These are phyloP conservation scores for Cladorrhinum sp. DNA, from an alignment of 2,329 filamentous ascomycete genomes.

Conservation along the genomic window DNA sequence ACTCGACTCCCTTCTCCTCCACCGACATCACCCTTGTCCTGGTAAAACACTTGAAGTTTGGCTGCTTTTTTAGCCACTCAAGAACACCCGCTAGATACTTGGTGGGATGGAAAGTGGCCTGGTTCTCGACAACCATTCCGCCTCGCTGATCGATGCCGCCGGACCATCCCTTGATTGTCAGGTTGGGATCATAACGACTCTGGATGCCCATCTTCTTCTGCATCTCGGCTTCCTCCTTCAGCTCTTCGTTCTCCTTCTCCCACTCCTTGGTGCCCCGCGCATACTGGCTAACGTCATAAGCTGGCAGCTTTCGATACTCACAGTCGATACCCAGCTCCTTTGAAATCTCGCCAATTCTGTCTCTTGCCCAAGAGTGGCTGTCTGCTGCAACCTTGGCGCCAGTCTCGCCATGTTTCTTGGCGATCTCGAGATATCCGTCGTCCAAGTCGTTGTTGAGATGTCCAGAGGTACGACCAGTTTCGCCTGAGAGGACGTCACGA, in stretches of 20 bases:
- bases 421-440: constrained; percentile 50
- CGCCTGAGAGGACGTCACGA: constrained; percentile 52
- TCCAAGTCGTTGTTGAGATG: constrained; percentile 55
- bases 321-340: constrained; percentile 51
- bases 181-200: constrained; percentile 40
- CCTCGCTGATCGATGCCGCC: constrained; percentile 50
- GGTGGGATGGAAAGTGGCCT: constrained; percentile 57
- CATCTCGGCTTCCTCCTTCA: constrained; percentile 45
- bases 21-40: constrained; percentile 47
- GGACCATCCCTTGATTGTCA: constrained; percentile 51
- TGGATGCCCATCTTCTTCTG: constrained; percentile 44
- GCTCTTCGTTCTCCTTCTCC: constrained; percentile 42
- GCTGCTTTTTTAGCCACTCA: constrained; percentile 48
- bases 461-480: constrained; percentile 52
- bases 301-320: constrained; percentile 51
- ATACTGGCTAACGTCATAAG: constrained; percentile 51
- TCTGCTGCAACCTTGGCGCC: constrained; percentile 50
- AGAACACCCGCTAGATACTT: constrained; percentile 53
- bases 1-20: constrained; percentile 46
- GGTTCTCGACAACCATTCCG: constrained; percentile 44
- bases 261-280: constrained; percentile 40
- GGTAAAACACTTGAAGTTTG: constrained; percentile 53
- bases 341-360: constrained; percentile 49
- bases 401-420: constrained; percentile 48
- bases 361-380: constrained; percentile 53